Conservation (phyloP, 2,329 filamentous ascomycete genomes). For the Colletotrichum gloeosporioides region DNA sequence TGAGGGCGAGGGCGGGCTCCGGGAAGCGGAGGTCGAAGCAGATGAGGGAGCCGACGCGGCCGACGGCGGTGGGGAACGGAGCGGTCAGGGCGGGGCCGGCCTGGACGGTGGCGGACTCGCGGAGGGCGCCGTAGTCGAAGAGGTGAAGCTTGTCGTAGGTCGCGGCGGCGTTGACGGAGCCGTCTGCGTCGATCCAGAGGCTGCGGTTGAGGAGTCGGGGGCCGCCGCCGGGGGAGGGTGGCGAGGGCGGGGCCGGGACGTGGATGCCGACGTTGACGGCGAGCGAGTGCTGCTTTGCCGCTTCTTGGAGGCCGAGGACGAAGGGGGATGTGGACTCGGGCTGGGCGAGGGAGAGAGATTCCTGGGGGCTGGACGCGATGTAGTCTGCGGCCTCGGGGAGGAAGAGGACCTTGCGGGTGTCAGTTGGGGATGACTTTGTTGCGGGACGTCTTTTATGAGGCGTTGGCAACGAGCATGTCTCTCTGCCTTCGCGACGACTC, state of each 20-base stretch:
- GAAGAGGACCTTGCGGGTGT: constrained; percentile 71
- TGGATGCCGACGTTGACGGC: constrained; percentile 90
- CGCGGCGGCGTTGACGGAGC: constrained; percentile 43
- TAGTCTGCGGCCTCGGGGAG: constrained; percentile 93
- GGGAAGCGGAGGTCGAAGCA: constrained; percentile 93
- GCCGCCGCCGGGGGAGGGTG: constrained; percentile 20
- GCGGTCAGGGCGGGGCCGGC: constrained; percentile 66
- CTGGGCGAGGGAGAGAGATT: constrained; percentile 74
- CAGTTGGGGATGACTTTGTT: not conserved
- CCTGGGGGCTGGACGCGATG: constrained; percentile 71
- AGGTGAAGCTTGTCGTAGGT: constrained; percentile 80
- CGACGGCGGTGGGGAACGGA: constrained; percentile 77
- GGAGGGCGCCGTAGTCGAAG: constrained; percentile 71
- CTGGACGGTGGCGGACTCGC: constrained; percentile 67
- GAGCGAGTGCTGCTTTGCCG: constrained; percentile 67
- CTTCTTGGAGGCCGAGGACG: constrained; percentile 74
- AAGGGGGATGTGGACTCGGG: constrained; percentile 73
- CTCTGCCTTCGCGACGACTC: not conserved
- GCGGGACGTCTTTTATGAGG: not conserved
- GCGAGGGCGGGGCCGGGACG: constrained; percentile 62
- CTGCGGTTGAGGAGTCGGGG: constrained; percentile 56
- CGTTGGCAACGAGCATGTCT: too few relatives aligned
- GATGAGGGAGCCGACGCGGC: constrained; percentile 79
- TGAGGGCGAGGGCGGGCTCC: constrained; percentile 73
- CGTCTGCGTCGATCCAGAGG: constrained; percentile 54